Percentiles rank a stretch among this genome's conserved stretches.
Evolutionary conservation across 164 flowering plant genomes (phyloP).

Genomic region (Pachysandra terminalis): DNA sequence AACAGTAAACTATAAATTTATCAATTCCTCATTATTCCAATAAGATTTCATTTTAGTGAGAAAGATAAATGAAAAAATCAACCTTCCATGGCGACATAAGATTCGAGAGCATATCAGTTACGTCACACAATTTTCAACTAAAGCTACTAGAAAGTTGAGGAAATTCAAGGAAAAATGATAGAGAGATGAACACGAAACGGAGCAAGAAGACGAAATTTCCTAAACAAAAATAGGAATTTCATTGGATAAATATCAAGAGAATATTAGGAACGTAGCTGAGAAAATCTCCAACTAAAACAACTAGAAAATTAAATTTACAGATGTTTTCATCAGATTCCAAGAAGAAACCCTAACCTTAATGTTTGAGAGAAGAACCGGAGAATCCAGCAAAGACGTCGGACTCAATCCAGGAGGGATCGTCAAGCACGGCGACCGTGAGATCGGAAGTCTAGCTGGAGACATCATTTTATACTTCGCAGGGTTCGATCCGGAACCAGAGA

Average conservation of each 20-base stretch:
- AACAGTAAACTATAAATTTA: not conserved
- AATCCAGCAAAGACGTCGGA: conserved; percentile 43
- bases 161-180: not conserved
- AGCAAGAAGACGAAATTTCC: not conserved
- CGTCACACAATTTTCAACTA: not conserved
- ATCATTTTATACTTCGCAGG: conserved; percentile 69
- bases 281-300: not conserved
- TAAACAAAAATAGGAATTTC: not conserved
- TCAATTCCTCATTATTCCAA: not conserved
- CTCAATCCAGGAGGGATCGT: conserved; percentile 86
- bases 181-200: not conserved
- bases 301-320: too few species aligned
- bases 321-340: not conserved
- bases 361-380: conserved; percentile 42
- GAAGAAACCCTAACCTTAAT: conserved; percentile 52
- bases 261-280: not conserved
- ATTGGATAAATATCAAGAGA: not conserved
- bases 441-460: conserved; percentile 95
- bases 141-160: not conserved
- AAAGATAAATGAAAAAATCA: not conserved
- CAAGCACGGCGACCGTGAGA: conserved; percentile 66
- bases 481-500: conserved; percentile 23
- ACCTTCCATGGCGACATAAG: not conserved
- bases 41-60: not conserved
- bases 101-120: not conserved